Conservation (phyloP, 768 basidiomycete species). For the Neoboletus magnificus region DNA sequence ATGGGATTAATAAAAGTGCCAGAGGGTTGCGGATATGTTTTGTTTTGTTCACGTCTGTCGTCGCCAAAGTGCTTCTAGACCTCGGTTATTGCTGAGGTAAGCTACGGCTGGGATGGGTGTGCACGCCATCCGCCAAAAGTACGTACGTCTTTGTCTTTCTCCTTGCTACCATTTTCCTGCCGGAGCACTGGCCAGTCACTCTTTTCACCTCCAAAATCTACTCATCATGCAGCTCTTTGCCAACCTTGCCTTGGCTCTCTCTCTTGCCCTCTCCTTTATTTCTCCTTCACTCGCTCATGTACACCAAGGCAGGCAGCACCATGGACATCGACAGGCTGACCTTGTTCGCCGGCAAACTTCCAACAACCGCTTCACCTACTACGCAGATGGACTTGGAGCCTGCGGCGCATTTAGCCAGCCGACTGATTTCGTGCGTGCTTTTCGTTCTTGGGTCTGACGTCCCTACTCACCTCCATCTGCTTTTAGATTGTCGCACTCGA, state of each 20-base stretch:
- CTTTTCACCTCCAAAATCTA: conserved; percentile 9
- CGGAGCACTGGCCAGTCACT: conserved; percentile 16
- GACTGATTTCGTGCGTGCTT: conserved; percentile 34
- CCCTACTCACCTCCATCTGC: conserved; percentile 3
- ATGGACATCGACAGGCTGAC: conserved; percentile 21
- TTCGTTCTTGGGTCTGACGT: neutral
- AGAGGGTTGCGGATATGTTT: neutral
- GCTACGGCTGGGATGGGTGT: neutral
- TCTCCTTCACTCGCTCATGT: conserved; percentile 18
- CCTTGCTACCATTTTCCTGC: neutral
- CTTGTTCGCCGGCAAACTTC: too few species aligned
- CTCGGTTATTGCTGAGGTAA: conserved; percentile 8
- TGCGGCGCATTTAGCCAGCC: conserved; percentile 34
- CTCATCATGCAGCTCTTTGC: conserved; percentile 23
- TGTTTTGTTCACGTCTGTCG: neutral
- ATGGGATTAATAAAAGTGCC: neutral
- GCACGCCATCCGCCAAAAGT: neutral
- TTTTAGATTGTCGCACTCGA: conserved; percentile 53
- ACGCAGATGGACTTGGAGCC: conserved; percentile 42
- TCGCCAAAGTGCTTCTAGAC: neutral
- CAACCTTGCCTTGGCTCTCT: conserved; percentile 20
- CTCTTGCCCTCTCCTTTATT: conserved; percentile 15
- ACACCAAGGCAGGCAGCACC: conserved; percentile 22
- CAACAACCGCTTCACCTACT: conserved; percentile 41
- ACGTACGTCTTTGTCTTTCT: neutral